Conservation (phyloP, 192 early-diverging fungal species). For the Lunasporangiospora selenospora region DNA sequence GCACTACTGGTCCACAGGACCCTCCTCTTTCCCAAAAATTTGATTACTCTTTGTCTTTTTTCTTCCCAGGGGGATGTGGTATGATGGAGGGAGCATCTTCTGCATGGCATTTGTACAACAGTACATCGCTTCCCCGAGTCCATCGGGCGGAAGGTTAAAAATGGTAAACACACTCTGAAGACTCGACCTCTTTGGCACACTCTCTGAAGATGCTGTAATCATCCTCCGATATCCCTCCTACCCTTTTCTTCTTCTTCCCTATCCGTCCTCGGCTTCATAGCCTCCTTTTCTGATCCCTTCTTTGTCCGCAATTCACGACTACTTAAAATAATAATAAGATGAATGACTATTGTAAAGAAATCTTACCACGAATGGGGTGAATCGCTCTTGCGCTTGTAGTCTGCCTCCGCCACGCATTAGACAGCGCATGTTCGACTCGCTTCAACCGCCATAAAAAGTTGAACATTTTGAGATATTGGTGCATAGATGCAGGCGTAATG, state of each 20-base stretch:
- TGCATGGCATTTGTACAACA: too few relatives aligned
- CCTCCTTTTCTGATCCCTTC: constrained; percentile 12
- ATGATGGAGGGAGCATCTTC: too few relatives aligned
- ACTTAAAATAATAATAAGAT: background rate
- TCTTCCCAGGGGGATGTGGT: constrained; percentile 23
- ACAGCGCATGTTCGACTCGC: constrained; percentile 81
- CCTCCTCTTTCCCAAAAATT: background rate
- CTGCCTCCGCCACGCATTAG: constrained; percentile 77
- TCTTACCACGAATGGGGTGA: constrained; percentile 49
- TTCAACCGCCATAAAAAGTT: constrained; percentile 92
- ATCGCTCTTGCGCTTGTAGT: constrained; percentile 70
- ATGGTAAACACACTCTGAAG: too few relatives aligned
- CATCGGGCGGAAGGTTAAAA: too few relatives aligned
- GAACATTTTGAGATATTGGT: constrained; percentile 82
- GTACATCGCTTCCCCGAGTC: too few relatives aligned
- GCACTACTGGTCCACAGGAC: too few relatives aligned
- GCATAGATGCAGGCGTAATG: constrained; percentile 75
- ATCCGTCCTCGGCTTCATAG: too few relatives aligned
- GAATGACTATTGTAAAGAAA: background rate
- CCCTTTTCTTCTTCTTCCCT: too few relatives aligned
- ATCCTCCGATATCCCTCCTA: too few relatives aligned
- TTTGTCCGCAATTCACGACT: background rate
- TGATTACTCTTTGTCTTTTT: background rate
- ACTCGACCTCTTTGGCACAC: too few relatives aligned
- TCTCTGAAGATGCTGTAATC: too few relatives aligned